phyloP scores from a whole-genome alignment of 805 yeast species.

The Suhomyces sp. region DNA sequence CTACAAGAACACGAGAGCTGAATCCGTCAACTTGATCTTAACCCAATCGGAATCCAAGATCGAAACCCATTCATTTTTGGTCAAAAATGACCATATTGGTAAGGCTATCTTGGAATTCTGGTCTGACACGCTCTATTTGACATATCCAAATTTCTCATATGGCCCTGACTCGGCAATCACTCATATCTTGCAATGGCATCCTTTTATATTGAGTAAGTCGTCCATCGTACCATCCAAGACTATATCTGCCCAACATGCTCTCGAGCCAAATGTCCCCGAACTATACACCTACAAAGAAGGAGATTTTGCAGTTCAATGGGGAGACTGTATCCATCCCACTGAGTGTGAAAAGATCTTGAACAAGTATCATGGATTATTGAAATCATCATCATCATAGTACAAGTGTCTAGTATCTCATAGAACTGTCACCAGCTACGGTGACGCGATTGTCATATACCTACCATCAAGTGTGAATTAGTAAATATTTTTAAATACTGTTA shows the following conservation, averaged over 20 bases:
- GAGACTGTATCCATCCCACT: constrained; percentile 50
- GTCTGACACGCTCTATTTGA: constrained; percentile 69
- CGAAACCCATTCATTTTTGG: constrained; percentile 69
- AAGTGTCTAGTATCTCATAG: too few species aligned
- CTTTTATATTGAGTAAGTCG: constrained; percentile 68
- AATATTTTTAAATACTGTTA: constrained; percentile 7
- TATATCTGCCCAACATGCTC: constrained; percentile 30
- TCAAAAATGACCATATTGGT: constrained; percentile 64
- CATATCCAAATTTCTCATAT: constrained; percentile 59
- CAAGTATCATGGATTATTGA: constrained; percentile 11
- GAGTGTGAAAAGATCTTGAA: constrained; percentile 52
- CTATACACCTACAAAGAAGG: constrained; percentile 52
- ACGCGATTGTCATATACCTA: too few species aligned
- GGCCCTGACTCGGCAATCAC: constrained; percentile 69
- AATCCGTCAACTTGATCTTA: constrained; percentile 56
- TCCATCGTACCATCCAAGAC: constrained; percentile 61
- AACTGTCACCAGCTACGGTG: too few species aligned
- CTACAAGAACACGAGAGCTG: constrained; percentile 56
- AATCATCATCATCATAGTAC: too few species aligned
- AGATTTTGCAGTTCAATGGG: constrained; percentile 66
- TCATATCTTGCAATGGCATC: constrained; percentile 96
- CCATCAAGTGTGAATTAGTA: constrained; percentile 7
- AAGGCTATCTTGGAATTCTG: constrained; percentile 75
- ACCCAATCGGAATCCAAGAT: constrained; percentile 69
- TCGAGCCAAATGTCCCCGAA: constrained; percentile 7